Percentiles rank a stretch among this genome's conserved stretches.
phyloP scores from a whole-genome alignment of 805 yeast species.

The Torulaspora microellipsoides region DNA sequence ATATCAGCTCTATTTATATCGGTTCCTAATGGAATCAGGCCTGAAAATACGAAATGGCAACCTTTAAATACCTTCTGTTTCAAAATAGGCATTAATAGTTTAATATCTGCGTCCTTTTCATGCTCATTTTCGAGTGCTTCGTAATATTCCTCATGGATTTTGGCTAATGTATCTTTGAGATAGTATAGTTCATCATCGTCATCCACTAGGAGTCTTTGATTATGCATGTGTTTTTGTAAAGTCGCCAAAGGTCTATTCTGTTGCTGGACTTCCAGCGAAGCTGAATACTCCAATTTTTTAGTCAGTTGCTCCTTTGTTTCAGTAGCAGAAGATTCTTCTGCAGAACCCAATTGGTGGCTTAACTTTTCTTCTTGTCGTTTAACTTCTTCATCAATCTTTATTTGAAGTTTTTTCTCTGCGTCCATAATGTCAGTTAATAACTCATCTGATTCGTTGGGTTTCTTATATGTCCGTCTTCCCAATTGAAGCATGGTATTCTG shows the following conservation, averaged over 20 bases:
- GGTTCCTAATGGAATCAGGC: constrained; percentile 82
- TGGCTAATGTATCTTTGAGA: constrained; percentile 55
- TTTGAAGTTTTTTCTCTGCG: constrained; percentile 29
- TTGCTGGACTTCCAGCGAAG: constrained; percentile 72
- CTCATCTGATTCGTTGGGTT: constrained; percentile 33
- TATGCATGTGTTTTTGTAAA: constrained; percentile 67
- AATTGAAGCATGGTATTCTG: constrained; percentile 52
- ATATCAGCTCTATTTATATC: constrained; percentile 73
- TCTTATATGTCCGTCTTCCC: constrained; percentile 30
- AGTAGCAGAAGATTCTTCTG: constrained; percentile 26
- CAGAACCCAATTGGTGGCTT: constrained; percentile 29
- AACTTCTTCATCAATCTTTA: constrained; percentile 32
- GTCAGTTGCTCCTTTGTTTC: constrained; percentile 45
- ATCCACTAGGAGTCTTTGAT: constrained; percentile 52
- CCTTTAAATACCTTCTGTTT: constrained; percentile 64
- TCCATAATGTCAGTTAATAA: constrained; percentile 33
- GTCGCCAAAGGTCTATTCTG: constrained; percentile 81
- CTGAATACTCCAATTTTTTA: constrained; percentile 61
- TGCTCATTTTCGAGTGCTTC: constrained; percentile 41
- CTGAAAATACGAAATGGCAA: constrained; percentile 72
- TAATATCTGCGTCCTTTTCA: constrained; percentile 62
- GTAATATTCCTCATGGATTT: constrained; percentile 68
- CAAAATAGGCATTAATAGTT: constrained; percentile 67
- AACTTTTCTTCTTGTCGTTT: constrained; percentile 36
- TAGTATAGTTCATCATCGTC: constrained; percentile 73